Evolutionary conservation across 495 filamentous ascomycete species (phyloP).

Genomic region (Penicillium diatomitis): DNA sequence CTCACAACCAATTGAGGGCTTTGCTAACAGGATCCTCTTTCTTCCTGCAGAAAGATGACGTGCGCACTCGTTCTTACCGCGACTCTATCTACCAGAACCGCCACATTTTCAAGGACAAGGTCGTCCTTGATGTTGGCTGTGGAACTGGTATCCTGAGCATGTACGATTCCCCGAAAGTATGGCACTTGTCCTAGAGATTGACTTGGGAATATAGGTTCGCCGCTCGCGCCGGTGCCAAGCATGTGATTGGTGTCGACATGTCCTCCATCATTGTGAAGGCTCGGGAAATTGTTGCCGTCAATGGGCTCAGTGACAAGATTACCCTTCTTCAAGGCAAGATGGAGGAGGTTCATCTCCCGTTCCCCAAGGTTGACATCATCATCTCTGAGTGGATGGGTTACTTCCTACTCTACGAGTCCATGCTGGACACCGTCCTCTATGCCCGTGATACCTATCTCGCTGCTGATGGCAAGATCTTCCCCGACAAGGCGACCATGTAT

Average conservation of each 20-base stretch:
- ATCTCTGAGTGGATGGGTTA: conserved; percentile 99
- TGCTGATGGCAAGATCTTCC: conserved; percentile 80
- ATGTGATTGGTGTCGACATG: conserved; percentile 95
- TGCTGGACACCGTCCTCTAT: conserved; percentile 93
- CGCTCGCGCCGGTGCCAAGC: conserved; percentile 82
- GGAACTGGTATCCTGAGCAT: conserved; percentile 86
- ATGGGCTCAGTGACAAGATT: conserved; percentile 75
- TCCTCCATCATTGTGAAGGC: conserved; percentile 96
- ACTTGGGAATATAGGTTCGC: conserved; percentile 64
- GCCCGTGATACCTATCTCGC: conserved; percentile 85
- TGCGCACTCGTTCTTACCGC: conserved; percentile 89
- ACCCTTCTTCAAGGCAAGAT: conserved; percentile 91
- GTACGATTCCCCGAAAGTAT: conserved; percentile 34
- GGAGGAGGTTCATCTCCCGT: conserved; percentile 87
- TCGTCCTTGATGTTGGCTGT: conserved; percentile 95
- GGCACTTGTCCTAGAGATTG: neutral
- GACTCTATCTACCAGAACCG: conserved; percentile 94
- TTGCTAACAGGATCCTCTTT: conserved; percentile 8
- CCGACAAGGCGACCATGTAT: conserved; percentile 84
- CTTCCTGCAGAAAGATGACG: conserved; percentile 80
- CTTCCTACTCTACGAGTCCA: conserved; percentile 95
- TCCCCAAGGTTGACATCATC: conserved; percentile 90
- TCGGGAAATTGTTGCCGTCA: conserved; percentile 77
- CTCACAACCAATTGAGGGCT: neutral
- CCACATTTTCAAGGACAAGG: conserved; percentile 94